phyloP scores from a whole-genome alignment of 768 basidiomycete genomes.

The Steccherinum ochraceum region DNA sequence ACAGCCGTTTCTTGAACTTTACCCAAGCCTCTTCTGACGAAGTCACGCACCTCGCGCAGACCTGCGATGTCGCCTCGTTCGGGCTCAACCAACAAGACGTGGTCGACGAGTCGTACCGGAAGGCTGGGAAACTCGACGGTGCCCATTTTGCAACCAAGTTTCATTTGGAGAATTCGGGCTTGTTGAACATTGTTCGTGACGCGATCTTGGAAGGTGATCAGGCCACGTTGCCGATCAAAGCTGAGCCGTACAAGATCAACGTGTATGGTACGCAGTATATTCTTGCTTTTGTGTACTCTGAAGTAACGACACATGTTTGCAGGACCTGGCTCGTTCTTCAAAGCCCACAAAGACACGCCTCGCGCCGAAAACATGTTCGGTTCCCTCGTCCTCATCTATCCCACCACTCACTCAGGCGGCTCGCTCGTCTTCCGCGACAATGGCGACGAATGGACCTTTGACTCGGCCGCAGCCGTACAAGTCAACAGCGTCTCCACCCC shows the following conservation, averaged over 20 bases:
- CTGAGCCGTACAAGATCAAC: constrained; percentile 23
- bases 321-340: constrained; percentile 23
- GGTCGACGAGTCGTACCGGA: constrained; percentile 19
- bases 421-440: constrained; percentile 25
- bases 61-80: constrained; percentile 19
- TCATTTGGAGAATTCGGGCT: constrained; percentile 5
- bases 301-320: background rate
- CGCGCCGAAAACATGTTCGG: constrained; percentile 27
- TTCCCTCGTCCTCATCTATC: constrained; percentile 41
- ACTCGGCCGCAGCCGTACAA: constrained; percentile 22
- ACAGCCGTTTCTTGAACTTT: constrained; percentile 11
- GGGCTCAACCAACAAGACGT: constrained; percentile 14
- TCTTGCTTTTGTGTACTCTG: background rate
- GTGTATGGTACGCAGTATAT: constrained; percentile 17
- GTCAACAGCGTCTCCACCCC: constrained; percentile 1
- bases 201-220: constrained; percentile 8
- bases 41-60: constrained; percentile 7
- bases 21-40: background rate
- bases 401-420: constrained; percentile 40
- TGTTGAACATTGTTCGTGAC: constrained; percentile 8
- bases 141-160: constrained; percentile 13
- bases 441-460: constrained; percentile 24
- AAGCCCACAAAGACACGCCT: constrained; percentile 22
- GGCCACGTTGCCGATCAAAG: constrained; percentile 6
- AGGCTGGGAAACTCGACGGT: constrained; percentile 20